Evolutionary conservation across 768 basidiomycete genomes (phyloP), one percentile per base, ranked within the genome.

Genomic region (Calocybe indica): DNA sequence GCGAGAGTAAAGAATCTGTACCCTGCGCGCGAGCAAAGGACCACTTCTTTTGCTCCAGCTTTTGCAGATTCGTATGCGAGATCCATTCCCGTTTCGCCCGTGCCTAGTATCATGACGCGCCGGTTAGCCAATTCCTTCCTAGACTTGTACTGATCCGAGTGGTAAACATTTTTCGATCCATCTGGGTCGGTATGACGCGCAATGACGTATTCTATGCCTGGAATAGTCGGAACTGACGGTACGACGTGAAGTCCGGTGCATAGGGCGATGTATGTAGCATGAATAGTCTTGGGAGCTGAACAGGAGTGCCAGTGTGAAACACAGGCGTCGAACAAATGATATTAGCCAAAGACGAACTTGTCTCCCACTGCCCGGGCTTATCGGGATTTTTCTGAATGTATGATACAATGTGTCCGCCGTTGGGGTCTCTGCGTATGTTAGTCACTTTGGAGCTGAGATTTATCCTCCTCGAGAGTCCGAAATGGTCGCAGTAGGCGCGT

Each of bases 41-140:
- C 70, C 0, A 76, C 76, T 55, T 79, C 71, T 45, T 70, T 68
- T 3, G 79, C 75, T 2, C 71, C 72, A 0, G 75, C 74, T 53
- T 81, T 74, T 6, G 65, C 71, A 45, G 71, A 61, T 51, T 73
- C 73, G 48, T 74, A 74, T 30, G 71, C 76, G 12, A 83, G 59
- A 52, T 83, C 81, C 75, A 80, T 77, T 2, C 79, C 79, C 5
- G 81, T 83, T 58, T 83, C 81, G 2, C 81, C 81, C 7, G 73
- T 76, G 0, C 81, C 81, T 12, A 82, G 65, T 15, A 83, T 69
- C 64, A 82, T 65, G 14, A 83, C 72, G 15, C 68, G 65, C 52
- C 72, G 69, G 22, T 69, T 72, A 10, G 50, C 39, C 7, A 82
- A 62, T 52, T 79, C 73, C 0, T 59, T 53, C 10, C 73, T 69